Conservation (phyloP, 192 early-diverging fungal species). For the Coemansia sp. region DNA sequence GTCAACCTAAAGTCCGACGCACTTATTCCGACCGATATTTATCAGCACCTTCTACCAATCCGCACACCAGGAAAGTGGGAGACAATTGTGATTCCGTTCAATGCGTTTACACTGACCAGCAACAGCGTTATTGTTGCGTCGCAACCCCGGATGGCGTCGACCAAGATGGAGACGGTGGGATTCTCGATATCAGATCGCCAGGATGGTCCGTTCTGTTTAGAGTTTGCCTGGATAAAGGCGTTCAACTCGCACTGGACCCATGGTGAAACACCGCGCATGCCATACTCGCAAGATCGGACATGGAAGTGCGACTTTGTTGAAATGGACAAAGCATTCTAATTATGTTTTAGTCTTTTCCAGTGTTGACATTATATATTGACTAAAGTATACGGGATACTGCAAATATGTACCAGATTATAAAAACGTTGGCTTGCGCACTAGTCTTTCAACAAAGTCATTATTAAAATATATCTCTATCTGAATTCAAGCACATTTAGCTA, state of each 20-base stretch:
- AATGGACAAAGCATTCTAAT: slow-evolving; percentile 27
- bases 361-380: background rate
- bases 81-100: slow-evolving; percentile 87
- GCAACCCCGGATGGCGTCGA: slow-evolving; percentile 82
- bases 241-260: slow-evolving; percentile 77
- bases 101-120: slow-evolving; percentile 88
- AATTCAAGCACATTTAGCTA: no score
- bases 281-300: slow-evolving; percentile 26
- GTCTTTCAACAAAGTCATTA: no score
- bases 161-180: slow-evolving; percentile 85
- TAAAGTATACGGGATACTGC: background rate
- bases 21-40: slow-evolving; percentile 79
- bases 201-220: slow-evolving; percentile 81
- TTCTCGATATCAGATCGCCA: slow-evolving; percentile 79
- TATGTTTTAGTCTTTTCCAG: slow-evolving; percentile 1
- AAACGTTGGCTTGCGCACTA: no score
- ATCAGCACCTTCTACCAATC: slow-evolving; percentile 90
- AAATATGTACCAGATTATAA: no score
- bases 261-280: slow-evolving; percentile 69
- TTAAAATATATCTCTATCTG: no score
- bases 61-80: slow-evolving; percentile 90
- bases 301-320: slow-evolving; percentile 43
- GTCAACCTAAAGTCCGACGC: slow-evolving; percentile 90
- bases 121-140: slow-evolving; percentile 83
- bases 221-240: slow-evolving; percentile 90